phyloP scores from a whole-genome alignment of 2,329 filamentous ascomycete species.

The Xylariaceae sp. region DNA sequence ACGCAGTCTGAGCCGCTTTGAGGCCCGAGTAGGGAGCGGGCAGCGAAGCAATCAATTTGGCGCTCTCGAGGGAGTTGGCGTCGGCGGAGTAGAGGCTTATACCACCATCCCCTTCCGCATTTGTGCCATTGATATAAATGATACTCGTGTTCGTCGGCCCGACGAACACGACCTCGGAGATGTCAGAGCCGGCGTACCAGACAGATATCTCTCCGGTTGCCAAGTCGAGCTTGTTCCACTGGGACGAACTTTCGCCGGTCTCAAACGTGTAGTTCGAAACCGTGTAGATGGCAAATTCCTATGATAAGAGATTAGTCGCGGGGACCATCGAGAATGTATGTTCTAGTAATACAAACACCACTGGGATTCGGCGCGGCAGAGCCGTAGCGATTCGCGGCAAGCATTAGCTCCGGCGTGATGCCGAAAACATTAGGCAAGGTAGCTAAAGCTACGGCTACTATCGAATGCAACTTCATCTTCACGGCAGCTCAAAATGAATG shows the following conservation, averaged over 20 bases:
- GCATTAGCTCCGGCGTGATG: constrained; percentile 38
- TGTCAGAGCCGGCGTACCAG: constrained; percentile 55
- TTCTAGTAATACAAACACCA: constrained; percentile 32
- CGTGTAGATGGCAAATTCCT: constrained; percentile 50
- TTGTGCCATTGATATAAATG: constrained; percentile 52
- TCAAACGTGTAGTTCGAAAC: constrained; percentile 63
- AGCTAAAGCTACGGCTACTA: constrained; percentile 31
- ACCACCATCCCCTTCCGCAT: constrained; percentile 46
- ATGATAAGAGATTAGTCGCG: constrained; percentile 14
- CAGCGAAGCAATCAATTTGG: constrained; percentile 40
- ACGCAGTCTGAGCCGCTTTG: constrained; percentile 37
- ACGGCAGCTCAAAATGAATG: constrained; percentile 7
- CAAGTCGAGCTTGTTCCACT: constrained; percentile 60
- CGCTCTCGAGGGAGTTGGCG: constrained; percentile 30
- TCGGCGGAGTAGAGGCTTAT: constrained; percentile 45
- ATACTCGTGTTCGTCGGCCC: constrained; percentile 54
- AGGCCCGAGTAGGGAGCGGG: constrained; percentile 44
- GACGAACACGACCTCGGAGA: constrained; percentile 59
- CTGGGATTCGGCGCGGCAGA: constrained; percentile 38
- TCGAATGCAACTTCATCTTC: constrained; percentile 34
- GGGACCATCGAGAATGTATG: not conserved
- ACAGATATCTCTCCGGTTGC: constrained; percentile 54
- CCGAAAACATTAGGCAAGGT: constrained; percentile 32
- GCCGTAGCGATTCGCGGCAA: constrained; percentile 39
- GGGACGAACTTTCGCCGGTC: constrained; percentile 47